Evolutionary conservation across 257 asterid species (phyloP).

Genomic region (Verbena officinalis): DNA sequence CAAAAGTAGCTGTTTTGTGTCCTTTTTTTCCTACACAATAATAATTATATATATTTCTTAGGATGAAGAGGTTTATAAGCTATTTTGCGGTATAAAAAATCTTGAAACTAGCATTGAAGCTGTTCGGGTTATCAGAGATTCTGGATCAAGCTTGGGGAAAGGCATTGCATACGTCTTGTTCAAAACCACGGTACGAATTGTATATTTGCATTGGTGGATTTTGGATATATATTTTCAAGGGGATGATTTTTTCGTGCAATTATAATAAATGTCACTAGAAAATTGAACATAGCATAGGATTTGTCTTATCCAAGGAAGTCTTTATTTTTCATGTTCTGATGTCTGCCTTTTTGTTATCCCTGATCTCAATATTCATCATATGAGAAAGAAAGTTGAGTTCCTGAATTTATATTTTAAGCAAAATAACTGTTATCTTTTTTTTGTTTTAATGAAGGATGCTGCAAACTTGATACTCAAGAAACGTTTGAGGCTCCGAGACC

Average conservation of each 20-base stretch:
- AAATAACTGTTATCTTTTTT: constrained; percentile 1
- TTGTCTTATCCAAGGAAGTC: constrained; percentile 7
- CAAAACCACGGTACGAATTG: constrained; percentile 77
- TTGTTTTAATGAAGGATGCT: constrained; percentile 60
- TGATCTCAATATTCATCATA: background rate
- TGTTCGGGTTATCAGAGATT: constrained; percentile 86
- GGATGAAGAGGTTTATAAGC: constrained; percentile 92
- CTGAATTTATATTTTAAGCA: background rate
- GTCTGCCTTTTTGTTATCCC: background rate
- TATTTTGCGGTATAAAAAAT: constrained; percentile 65
- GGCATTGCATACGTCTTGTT: constrained; percentile 93
- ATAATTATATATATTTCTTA: constrained; percentile 30
- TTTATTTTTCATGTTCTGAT: background rate
- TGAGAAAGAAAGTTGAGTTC: background rate
- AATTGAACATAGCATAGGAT: constrained; percentile 1
- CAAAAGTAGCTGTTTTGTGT: background rate
- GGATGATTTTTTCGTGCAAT: background rate
- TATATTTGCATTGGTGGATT: constrained; percentile 5
- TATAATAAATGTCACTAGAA: background rate
- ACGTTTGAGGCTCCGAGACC: constrained; percentile 69
- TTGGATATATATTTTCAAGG: too few relatives aligned
- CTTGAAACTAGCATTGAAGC: constrained; percentile 82
- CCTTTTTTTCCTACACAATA: constrained; percentile 19
- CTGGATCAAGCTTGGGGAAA: constrained; percentile 89
- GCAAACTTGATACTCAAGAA: constrained; percentile 50